phyloP scores from a whole-genome alignment of 2,329 filamentous ascomycete species.

The Periconia sp. region DNA sequence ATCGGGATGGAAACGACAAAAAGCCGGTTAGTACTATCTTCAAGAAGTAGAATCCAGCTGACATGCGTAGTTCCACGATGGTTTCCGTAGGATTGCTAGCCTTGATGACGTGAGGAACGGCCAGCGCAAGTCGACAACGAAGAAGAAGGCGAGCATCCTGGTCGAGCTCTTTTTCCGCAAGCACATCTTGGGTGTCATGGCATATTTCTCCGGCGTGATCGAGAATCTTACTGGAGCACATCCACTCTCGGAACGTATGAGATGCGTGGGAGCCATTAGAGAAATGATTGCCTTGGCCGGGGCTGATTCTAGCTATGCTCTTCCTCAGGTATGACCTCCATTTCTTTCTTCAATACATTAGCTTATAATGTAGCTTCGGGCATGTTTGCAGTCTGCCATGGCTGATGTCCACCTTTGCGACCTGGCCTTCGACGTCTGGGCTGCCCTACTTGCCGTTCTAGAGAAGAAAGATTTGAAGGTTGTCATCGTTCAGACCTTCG shows the following conservation, averaged over 20 bases:
- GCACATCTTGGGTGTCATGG: slow-evolving; percentile 86
- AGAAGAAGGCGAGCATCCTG: slow-evolving; percentile 54
- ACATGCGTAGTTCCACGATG: slow-evolving; percentile 51
- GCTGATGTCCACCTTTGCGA: slow-evolving; percentile 76
- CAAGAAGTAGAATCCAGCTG: not conserved
- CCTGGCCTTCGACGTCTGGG: slow-evolving; percentile 84
- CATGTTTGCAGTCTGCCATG: slow-evolving; percentile 87
- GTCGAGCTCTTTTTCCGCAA: slow-evolving; percentile 79
- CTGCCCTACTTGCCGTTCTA: slow-evolving; percentile 74
- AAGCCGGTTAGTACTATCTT: slow-evolving; percentile 58
- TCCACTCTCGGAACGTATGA: slow-evolving; percentile 70
- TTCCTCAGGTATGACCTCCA: slow-evolving; percentile 73
- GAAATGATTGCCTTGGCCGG: slow-evolving; percentile 84
- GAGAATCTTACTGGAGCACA: slow-evolving; percentile 68
- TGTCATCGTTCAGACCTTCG: slow-evolving; percentile 87
- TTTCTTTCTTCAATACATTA: not conserved
- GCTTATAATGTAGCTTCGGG: slow-evolving; percentile 72
- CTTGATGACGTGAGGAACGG: slow-evolving; percentile 53
- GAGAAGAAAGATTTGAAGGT: slow-evolving; percentile 76
- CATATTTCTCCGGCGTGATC: slow-evolving; percentile 77
- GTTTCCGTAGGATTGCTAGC: slow-evolving; percentile 53
- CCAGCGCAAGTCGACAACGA: slow-evolving; percentile 52
- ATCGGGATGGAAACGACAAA: slow-evolving; percentile 63
- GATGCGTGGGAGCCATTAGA: slow-evolving; percentile 81
- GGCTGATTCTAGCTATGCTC: slow-evolving; percentile 74